Conservation (phyloP, 1,284 basidiomycete species). For the Xerocomus alliaceus region DNA sequence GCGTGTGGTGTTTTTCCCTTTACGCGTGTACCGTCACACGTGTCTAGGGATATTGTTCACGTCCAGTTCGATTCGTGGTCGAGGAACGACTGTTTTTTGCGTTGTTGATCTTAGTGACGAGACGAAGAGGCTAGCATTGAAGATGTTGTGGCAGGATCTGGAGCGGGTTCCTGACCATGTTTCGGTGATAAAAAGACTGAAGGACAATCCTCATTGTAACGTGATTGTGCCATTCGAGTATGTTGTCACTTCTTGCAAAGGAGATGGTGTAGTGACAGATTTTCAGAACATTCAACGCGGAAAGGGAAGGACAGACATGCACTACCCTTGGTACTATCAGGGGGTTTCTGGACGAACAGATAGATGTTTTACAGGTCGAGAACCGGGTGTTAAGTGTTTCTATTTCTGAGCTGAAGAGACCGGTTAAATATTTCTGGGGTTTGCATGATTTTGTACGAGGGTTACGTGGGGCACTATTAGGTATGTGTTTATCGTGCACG, state of each 20-base stretch:
- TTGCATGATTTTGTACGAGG: slow-evolving; percentile 25
- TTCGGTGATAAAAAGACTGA: background rate
- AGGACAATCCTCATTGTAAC: background rate
- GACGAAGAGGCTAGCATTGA: slow-evolving; percentile 1
- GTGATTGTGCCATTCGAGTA: slow-evolving; percentile 7
- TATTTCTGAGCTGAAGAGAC: slow-evolving; percentile 9
- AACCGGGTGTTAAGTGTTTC: background rate
- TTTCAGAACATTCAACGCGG: background rate
- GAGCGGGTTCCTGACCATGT: background rate
- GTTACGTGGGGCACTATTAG: slow-evolving; percentile 14
- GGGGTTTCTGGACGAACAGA: background rate
- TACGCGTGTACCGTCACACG: background rate
- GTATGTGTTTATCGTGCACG: background rate
- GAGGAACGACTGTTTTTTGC: slow-evolving; percentile 17
- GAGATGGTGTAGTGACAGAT: background rate
- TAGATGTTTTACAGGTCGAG: background rate
- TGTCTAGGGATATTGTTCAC: slow-evolving; percentile 17
- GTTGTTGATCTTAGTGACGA: background rate
- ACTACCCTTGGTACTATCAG: slow-evolving; percentile 13
- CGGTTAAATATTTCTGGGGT: slow-evolving; percentile 22
- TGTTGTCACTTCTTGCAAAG: background rate
- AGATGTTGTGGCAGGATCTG: slow-evolving; percentile 23
- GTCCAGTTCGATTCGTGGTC: slow-evolving; percentile 18
- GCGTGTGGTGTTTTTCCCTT: background rate
- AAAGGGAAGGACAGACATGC: background rate